Evolutionary conservation across 805 yeast genomes (phyloP).

Genomic region (Lipomyces kockii): DNA sequence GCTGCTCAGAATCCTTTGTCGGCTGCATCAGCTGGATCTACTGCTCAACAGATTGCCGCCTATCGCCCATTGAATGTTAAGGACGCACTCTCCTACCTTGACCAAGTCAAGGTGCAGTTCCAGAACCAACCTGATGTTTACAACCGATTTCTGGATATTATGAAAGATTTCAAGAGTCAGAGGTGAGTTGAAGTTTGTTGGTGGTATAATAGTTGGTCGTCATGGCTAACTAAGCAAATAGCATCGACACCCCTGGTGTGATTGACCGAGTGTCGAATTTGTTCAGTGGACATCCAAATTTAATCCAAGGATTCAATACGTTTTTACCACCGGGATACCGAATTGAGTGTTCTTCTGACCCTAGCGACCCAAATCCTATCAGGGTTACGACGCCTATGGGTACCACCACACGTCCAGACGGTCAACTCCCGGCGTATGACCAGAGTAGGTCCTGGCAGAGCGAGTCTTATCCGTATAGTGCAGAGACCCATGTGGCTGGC

Average conservation of each 20-base stretch:
- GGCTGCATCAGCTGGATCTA: slow-evolving; percentile 42
- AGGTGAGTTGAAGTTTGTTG: slow-evolving; percentile 50
- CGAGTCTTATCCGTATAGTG: slow-evolving; percentile 27
- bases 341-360: slow-evolving; percentile 87
- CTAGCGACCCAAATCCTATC: slow-evolving; percentile 88
- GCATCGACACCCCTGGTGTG: slow-evolving; percentile 96
- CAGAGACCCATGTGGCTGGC: slow-evolving; percentile 15
- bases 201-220: background rate
- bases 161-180: slow-evolving; percentile 98
- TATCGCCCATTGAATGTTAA: slow-evolving; percentile 82
- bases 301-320: slow-evolving; percentile 97
- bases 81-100: slow-evolving; percentile 93
- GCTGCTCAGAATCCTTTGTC: slow-evolving; percentile 35
- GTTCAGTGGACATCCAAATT: slow-evolving; percentile 87
- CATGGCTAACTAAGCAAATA: slow-evolving; percentile 16
- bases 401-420: slow-evolving; percentile 71
- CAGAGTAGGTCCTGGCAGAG: slow-evolving; percentile 31
- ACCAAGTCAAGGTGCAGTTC: slow-evolving; percentile 93
- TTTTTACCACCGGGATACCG: slow-evolving; percentile 95
- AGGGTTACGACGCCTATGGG: slow-evolving; percentile 96
- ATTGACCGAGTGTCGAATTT: slow-evolving; percentile 91
- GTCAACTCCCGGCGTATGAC: slow-evolving; percentile 45
- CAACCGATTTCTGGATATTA: slow-evolving; percentile 92
- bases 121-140: slow-evolving; percentile 92
- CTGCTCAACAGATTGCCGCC: slow-evolving; percentile 38